Conservation (phyloP, 306 rosid species). For the Lathyrus sativus region DNA sequence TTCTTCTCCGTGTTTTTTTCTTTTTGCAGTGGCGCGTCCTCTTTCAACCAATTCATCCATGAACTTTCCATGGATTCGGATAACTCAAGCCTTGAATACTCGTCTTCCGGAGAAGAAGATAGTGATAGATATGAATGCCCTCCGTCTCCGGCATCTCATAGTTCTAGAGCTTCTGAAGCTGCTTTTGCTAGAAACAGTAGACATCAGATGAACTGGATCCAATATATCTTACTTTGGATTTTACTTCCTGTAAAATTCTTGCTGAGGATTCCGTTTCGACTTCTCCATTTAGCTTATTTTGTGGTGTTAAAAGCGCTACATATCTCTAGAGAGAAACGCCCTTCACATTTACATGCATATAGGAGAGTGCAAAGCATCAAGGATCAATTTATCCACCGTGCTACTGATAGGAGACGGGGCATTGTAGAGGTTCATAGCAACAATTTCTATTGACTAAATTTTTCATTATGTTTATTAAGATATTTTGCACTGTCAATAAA, state of each 20-base stretch:
- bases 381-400: conserved; percentile 72
- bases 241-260: conserved; percentile 59
- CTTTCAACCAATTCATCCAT: conserved; percentile 83
- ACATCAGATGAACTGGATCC: conserved; percentile 54
- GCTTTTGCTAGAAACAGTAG: conserved; percentile 46
- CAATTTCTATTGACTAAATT: conserved; percentile 6
- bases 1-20: conserved; percentile 39
- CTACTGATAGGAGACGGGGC: conserved; percentile 93
- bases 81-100: conserved; percentile 63
- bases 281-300: conserved; percentile 41
- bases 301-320: conserved; percentile 38
- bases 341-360: conserved; percentile 40
- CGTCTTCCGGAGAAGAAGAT: conserved; percentile 70
- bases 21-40: conserved; percentile 78
- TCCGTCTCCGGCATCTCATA: conserved; percentile 62
- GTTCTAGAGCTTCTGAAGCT: conserved; percentile 64
- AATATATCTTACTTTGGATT: conserved; percentile 56
- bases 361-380: conserved; percentile 59
- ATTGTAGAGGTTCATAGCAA: conserved; percentile 70
- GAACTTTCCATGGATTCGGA: conserved; percentile 89
- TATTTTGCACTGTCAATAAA: background rate
- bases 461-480: conserved; percentile 8
- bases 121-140: conserved; percentile 54
- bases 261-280: conserved; percentile 54
- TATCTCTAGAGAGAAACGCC: conserved; percentile 39